These are phyloP conservation scores for Phaffia rhodozyma DNA, from an alignment of 1,284 basidiomycete genomes.

Conservation along the genomic window DNA sequence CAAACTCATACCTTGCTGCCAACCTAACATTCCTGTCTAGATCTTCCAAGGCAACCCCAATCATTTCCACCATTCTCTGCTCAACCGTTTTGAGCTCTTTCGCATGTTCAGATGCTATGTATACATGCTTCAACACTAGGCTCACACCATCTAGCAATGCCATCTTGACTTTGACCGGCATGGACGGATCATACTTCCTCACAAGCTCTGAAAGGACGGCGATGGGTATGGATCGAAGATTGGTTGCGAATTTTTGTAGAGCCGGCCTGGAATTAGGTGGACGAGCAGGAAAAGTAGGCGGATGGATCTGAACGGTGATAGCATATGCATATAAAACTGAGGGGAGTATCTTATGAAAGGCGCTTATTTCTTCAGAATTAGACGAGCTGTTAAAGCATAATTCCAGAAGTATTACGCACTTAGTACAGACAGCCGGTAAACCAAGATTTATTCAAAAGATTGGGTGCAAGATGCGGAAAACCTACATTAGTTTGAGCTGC, in stretches of 20 bases:
- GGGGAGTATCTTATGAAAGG: background rate
- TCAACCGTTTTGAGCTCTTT: background rate
- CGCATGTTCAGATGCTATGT: background rate
- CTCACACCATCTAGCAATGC: constrained; percentile 4
- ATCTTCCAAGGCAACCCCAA: background rate
- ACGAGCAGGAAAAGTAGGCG: background rate
- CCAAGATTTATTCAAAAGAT: background rate
- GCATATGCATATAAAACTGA: background rate
- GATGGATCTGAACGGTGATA: background rate
- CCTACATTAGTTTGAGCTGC: background rate
- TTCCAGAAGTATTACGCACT: background rate
- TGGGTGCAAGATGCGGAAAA: background rate
- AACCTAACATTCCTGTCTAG: constrained; percentile 8
- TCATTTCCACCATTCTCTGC: background rate
- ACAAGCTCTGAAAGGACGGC: background rate
- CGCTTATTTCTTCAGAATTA: background rate
- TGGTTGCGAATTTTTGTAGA: background rate
- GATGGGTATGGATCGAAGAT: constrained; percentile 2
- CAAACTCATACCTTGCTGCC: constrained; percentile 12
- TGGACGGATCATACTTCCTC: background rate
- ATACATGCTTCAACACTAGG: background rate
- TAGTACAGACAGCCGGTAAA: too few species aligned
- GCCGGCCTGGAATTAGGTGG: background rate
- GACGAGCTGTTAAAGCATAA: background rate
- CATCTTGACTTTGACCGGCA: constrained; percentile 4